phyloP scores from a whole-genome alignment of 495 filamentous ascomycete species.

The Achaetomiella virescens region DNA sequence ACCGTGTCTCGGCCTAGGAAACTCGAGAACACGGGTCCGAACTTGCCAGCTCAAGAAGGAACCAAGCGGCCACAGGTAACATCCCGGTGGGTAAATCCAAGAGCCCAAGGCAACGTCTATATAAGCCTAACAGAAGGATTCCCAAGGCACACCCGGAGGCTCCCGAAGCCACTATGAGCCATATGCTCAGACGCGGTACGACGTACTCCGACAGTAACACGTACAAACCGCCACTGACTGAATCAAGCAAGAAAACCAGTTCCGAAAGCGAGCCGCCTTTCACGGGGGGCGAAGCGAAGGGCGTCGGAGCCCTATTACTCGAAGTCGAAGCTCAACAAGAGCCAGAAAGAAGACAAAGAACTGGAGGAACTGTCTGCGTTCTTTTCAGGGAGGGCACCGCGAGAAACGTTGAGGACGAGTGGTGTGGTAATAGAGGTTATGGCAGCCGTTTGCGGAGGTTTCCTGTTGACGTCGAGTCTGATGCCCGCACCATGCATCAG shows the following conservation, averaged over 20 bases:
- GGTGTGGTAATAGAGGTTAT: neutral
- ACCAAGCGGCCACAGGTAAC: neutral
- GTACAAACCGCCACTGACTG: neutral
- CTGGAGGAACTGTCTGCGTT: conserved; percentile 38
- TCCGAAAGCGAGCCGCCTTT: neutral
- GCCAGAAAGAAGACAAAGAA: conserved; percentile 29
- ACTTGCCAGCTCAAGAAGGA: neutral
- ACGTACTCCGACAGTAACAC: neutral
- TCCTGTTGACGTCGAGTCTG: neutral
- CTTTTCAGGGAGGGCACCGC: conserved; percentile 25
- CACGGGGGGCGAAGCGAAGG: neutral
- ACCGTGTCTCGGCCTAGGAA: conserved; percentile 7
- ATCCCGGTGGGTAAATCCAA: neutral
- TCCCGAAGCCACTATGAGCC: neutral
- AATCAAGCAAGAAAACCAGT: neutral
- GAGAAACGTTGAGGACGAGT: neutral
- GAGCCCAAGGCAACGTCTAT: no score
- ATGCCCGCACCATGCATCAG: neutral
- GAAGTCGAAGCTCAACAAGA: conserved; percentile 20
- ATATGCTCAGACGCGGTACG: neutral
- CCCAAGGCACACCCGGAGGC: neutral
- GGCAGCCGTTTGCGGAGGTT: neutral
- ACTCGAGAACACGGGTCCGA: neutral
- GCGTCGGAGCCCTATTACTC: neutral
- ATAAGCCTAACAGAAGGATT: neutral